Percentiles rank a stretch among this genome's conserved stretches.
phyloP scores from a whole-genome alignment of 768 basidiomycete species.

The Suillus weaverae region DNA sequence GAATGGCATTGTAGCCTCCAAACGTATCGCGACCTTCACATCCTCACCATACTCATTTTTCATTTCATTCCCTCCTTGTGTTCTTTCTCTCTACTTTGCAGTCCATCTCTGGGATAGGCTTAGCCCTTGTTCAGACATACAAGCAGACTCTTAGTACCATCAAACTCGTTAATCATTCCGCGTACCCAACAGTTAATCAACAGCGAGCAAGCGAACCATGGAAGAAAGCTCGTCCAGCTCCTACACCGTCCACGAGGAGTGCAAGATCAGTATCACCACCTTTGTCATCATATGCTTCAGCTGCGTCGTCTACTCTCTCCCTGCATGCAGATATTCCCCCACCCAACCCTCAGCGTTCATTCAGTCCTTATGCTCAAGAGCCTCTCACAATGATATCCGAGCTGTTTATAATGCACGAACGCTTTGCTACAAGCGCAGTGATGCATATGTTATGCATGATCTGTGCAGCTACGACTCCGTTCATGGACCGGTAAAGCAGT shows the following conservation, averaged over 20 bases:
- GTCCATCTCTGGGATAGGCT: slow-evolving; percentile 64
- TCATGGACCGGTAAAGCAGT: slow-evolving; percentile 56
- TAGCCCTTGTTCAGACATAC: slow-evolving; percentile 68
- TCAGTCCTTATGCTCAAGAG: slow-evolving; percentile 39
- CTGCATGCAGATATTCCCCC: slow-evolving; percentile 13
- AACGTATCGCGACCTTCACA: slow-evolving; percentile 27
- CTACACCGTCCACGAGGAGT: slow-evolving; percentile 4
- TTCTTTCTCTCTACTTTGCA: slow-evolving; percentile 75
- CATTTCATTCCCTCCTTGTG: slow-evolving; percentile 60
- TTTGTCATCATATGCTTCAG: slow-evolving; percentile 19
- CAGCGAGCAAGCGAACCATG: background rate
- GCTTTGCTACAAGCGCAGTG: slow-evolving; percentile 48
- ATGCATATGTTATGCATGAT: slow-evolving; percentile 49
- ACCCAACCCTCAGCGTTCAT: slow-evolving; percentile 9
- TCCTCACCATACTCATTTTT: slow-evolving; percentile 34
- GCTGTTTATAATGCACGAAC: slow-evolving; percentile 47
- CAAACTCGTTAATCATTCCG: slow-evolving; percentile 58
- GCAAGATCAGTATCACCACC: slow-evolving; percentile 9
- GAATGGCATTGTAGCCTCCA: slow-evolving; percentile 19
- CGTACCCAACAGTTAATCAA: background rate
- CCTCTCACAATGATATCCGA: slow-evolving; percentile 48
- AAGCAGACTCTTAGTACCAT: slow-evolving; percentile 64
- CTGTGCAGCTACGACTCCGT: slow-evolving; percentile 47
- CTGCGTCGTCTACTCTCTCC: slow-evolving; percentile 26
- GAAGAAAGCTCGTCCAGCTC: slow-evolving; percentile 1